Evolutionary conservation across 2,329 filamentous ascomycete genomes (phyloP), one percentile per base, ranked within the genome.

Genomic region (Nectriaceae sp.): DNA sequence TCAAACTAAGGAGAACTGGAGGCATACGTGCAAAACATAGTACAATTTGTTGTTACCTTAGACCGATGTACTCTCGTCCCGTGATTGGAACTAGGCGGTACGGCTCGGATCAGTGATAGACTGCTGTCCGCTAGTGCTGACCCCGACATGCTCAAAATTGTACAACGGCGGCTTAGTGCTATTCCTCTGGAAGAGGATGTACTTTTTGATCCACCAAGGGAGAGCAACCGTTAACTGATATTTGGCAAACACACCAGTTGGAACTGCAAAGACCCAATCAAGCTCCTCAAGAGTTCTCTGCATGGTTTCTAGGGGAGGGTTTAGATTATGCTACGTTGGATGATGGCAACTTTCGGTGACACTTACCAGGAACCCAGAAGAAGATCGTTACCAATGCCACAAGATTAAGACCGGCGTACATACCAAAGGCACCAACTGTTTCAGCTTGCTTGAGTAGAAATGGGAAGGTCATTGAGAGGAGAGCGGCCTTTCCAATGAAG

Each of bases 401-500:
- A 0, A 79, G 57, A 53, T 83, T 83, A 47, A 82, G 74, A 1
- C 75, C 79, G 0, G 80, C 80, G 49, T 83, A 83, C 41, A 79
- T 70, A 4, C 74, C 73, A 52, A 74, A 74, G 0, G 71, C 70
- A 6, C 74, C 73, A 2, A 68, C 61, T 1, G 66, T 60, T 11
- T 61, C 35, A 15, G 66, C 49, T 15, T 53, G 50, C 5, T 60
- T 54, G 35, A 80, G 64, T 61, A 81, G 71, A 20, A 73, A 71
- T n/a, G 78, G 78, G 54, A 80, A 78, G 0, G 78, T 79, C 13
- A 79, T 70, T 3, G 75, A 72, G 4, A 83, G 66, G 2, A 81
- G 67, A 5, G 73, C 69, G 6, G 71, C 77, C 69, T 76, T 80
- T 67, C 78, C 79, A 52, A 80, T 73, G 57, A 78, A 82, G 1